Conservation (phyloP, 257 asterid genomes). For the Paraleonurus japonicus region DNA sequence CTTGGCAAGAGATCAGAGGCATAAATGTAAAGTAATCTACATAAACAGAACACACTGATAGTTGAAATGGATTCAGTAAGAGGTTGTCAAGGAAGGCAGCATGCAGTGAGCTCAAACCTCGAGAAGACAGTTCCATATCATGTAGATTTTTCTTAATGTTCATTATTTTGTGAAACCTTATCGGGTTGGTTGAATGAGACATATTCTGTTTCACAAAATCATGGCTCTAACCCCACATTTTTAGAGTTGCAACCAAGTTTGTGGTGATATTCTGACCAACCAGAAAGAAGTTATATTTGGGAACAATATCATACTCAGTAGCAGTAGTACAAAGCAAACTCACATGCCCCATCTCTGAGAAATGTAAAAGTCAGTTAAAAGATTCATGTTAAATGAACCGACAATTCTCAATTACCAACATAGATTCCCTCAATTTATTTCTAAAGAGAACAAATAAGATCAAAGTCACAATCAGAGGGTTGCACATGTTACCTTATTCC, state of each 20-base stretch:
- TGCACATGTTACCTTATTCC: slow-evolving; percentile 65
- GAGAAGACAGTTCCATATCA: not conserved
- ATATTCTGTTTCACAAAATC: not conserved
- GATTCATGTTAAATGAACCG: not conserved
- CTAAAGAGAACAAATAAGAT: slow-evolving; percentile 1
- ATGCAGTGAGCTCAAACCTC: no score
- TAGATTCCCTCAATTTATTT: not conserved
- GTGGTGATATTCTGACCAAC: not conserved
- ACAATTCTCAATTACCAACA: slow-evolving; percentile 1
- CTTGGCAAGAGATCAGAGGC: not conserved
- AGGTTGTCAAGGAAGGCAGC: no score
- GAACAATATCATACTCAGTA: slow-evolving; percentile 9
- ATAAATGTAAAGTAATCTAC: not conserved
- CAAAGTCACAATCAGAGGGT: not conserved
- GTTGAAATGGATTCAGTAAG: slow-evolving; percentile 5
- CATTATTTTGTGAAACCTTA: not conserved
- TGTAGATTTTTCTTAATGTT: not conserved
- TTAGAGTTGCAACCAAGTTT: slow-evolving; percentile 5
- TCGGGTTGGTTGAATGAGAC: not conserved
- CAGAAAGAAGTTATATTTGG: not conserved
- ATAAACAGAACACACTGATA: not conserved
- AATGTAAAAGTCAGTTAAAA: not conserved
- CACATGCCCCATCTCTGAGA: slow-evolving; percentile 1
- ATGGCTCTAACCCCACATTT: slow-evolving; percentile 1
- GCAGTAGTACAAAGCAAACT: not conserved